Evolutionary conservation across 169 alveolate genomes (phyloP).

Genomic region (Plasmodium yoelii): DNA sequence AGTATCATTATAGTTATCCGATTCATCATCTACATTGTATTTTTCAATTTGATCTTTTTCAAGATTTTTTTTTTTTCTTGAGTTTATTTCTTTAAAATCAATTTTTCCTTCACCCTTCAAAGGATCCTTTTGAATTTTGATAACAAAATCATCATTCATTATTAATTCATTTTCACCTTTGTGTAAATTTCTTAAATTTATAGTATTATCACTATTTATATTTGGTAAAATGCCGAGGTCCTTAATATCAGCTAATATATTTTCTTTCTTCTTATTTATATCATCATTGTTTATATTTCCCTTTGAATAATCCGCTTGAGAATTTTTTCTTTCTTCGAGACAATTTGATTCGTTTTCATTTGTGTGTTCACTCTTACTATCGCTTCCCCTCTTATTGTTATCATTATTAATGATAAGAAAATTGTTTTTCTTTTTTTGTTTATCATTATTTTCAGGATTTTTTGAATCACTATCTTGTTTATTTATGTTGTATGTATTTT

Average conservation of each 20-base stretch:
- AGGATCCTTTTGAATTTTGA: conserved; percentile 40
- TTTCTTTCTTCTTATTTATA: conserved; percentile 36
- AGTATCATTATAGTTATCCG: background rate
- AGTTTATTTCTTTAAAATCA: background rate
- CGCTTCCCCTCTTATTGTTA: background rate
- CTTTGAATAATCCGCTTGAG: conserved; percentile 1
- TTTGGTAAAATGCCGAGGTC: conserved; percentile 21
- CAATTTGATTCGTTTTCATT: conserved; percentile 6
- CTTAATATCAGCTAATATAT: conserved; percentile 27
- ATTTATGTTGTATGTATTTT: conserved; percentile 11
- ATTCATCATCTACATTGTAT: background rate
- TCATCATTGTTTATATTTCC: conserved; percentile 21
- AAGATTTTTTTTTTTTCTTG: background rate
- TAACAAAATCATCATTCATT: conserved; percentile 68
- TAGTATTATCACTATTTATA: conserved; percentile 6
- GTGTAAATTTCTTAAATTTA: conserved; percentile 11
- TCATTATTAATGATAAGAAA: conserved; percentile 2
- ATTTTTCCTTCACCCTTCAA: background rate
- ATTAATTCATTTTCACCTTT: conserved; percentile 33
- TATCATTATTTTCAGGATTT: background rate
- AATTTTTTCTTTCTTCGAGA: background rate
- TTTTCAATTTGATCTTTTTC: background rate
- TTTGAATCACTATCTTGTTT: conserved; percentile 3
- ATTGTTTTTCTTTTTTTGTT: conserved; percentile 14
- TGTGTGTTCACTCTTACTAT: too few relatives aligned